Percentiles rank a stretch among this genome's conserved stretches.
phyloP scores from a whole-genome alignment of 139 green algal genomes.

The Deuterostichococcus epilithicus region DNA sequence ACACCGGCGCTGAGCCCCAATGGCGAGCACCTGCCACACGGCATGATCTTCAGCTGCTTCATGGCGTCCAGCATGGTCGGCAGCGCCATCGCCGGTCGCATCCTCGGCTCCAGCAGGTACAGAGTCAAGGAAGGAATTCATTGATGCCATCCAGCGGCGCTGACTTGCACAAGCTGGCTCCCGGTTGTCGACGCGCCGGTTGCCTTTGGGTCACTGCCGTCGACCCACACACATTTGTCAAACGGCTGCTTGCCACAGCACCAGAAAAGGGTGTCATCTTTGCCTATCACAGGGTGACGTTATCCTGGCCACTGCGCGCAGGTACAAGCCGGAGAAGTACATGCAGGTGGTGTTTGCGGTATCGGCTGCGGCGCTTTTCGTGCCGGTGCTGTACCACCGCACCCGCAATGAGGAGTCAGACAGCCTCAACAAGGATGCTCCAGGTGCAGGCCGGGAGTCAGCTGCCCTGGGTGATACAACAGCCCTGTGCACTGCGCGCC shows the following conservation, averaged over 20 bases:
- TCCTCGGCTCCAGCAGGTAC: constrained; percentile 35
- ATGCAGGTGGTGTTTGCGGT: constrained; percentile 83
- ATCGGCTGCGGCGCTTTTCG: constrained; percentile 50
- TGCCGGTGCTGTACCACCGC: constrained; percentile 50
- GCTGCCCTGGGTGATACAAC: too few relatives aligned
- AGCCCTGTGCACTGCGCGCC: neutral
- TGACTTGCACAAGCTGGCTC: too few relatives aligned
- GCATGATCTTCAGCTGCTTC: constrained; percentile 94
- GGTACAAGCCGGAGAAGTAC: constrained; percentile 63
- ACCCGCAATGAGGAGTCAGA: constrained; percentile 5
- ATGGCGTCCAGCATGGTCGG: constrained; percentile 93
- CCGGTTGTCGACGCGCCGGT: too few relatives aligned
- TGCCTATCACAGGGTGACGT: too few relatives aligned
- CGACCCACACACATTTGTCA: too few relatives aligned
- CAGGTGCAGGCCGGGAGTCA: neutral
- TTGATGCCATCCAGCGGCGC: too few relatives aligned
- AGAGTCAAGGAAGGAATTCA: too few relatives aligned
- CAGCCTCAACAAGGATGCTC: constrained; percentile 13
- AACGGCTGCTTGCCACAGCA: too few relatives aligned
- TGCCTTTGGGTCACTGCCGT: too few relatives aligned
- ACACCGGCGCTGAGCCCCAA: constrained; percentile 83
- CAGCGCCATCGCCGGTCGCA: constrained; percentile 53
- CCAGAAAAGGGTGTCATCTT: too few relatives aligned
- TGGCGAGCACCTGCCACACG: constrained; percentile 88
- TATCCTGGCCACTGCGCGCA: neutral